Evolutionary conservation across 352 stramenopile species (phyloP).

Genomic region (Phytophthora agathidicida): DNA sequence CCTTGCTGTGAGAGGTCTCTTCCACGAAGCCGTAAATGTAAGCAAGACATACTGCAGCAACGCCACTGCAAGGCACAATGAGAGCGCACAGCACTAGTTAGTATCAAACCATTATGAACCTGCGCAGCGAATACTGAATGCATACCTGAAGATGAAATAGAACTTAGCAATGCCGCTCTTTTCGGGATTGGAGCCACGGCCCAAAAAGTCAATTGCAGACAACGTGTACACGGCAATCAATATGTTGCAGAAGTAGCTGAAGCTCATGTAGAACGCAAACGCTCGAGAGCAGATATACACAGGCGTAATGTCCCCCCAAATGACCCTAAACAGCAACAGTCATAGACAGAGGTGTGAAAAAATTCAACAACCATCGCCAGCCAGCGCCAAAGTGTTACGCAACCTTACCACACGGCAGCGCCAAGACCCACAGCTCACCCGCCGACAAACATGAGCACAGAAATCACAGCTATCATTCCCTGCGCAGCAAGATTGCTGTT

Average conservation of each 20-base stretch:
- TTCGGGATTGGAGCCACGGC: constrained; percentile 61
- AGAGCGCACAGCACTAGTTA: background rate
- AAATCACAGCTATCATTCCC: constrained; percentile 71
- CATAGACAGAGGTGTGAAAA: background rate
- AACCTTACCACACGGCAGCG: constrained; percentile 72
- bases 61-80: constrained; percentile 31
- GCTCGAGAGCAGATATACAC: constrained; percentile 84
- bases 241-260: constrained; percentile 90
- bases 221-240: constrained; percentile 77
- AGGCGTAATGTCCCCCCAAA: constrained; percentile 88
- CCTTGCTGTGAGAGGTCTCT: constrained; percentile 68
- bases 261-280: constrained; percentile 86
- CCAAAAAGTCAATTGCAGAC: constrained; percentile 79
- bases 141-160: constrained; percentile 76
- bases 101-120: background rate
- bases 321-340: constrained; percentile 58
- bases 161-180: constrained; percentile 89
- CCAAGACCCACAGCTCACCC: constrained; percentile 88
- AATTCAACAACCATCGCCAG: background rate
- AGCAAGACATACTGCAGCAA: constrained; percentile 42
- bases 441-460: constrained; percentile 81
- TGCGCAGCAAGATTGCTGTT: constrained; percentile 54
- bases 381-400: background rate
- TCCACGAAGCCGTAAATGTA: constrained; percentile 64
- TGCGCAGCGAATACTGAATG: background rate